Evolutionary conservation across 208 protist genomes (phyloP).

Genomic region (Leishmania tropica): DNA sequence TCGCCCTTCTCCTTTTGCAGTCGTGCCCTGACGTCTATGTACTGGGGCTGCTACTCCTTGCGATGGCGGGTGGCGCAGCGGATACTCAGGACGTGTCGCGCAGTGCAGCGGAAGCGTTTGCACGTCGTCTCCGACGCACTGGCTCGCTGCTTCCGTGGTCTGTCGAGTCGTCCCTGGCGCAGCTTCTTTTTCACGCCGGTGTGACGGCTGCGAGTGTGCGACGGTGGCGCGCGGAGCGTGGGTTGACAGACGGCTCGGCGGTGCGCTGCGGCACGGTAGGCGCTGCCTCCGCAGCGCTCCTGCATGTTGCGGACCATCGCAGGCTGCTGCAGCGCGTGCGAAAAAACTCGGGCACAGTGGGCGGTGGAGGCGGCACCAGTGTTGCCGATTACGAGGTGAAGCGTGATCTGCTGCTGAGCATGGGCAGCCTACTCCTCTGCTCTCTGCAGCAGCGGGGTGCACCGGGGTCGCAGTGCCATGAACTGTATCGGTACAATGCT

Average conservation of each 20-base stretch:
- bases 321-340: neutral
- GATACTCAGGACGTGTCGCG: neutral
- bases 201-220: constrained; percentile 5
- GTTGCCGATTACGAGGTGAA: neutral
- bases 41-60: constrained; percentile 11
- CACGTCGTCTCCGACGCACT: neutral
- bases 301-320: constrained; percentile 41
- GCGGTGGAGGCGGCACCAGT: neutral
- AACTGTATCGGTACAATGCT: too few species aligned
- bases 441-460: too few species aligned
- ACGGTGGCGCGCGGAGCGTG: constrained; percentile 1
- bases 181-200: constrained; percentile 24
- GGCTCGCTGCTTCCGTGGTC: constrained; percentile 8
- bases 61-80: neutral
- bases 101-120: neutral
- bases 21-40: constrained; percentile 24
- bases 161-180: constrained; percentile 22
- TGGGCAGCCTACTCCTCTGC: constrained; percentile 4
- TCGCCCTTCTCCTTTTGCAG: constrained; percentile 5
- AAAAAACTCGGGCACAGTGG: neutral
- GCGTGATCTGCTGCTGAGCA: constrained; percentile 8
- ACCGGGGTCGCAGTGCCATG: too few species aligned
- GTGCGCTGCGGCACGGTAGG: neutral
- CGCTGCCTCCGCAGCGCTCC: constrained; percentile 19
- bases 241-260: too few species aligned